Evolutionary conservation across 2,329 filamentous ascomycete genomes (phyloP), one percentile per base, ranked within the genome.

Genomic region (Calonectria multiphialidica): DNA sequence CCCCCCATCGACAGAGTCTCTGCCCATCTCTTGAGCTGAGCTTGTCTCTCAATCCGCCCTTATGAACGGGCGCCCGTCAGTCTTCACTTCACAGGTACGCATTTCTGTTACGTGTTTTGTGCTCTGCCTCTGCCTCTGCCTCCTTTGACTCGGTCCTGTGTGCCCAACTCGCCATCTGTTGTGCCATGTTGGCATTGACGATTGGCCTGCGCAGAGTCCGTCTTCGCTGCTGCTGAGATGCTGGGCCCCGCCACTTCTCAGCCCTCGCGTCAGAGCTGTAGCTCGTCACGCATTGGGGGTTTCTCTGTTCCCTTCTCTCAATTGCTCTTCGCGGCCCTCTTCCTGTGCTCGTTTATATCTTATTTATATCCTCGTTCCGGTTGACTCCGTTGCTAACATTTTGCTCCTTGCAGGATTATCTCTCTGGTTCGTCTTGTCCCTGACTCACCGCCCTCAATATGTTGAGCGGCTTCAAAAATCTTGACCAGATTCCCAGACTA

Each of bases 21-120:
- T 47, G 70, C 72, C 74, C 72, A 68, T 78, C 61, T 66, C 66
- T 78, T 80, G 79, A 83, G 76, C 80, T 76, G 82, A 81, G 77
- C 76, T 79, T 77, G 78, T 77, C 71, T 81, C 80, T 75, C 73
- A 85, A 89, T 86, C 89, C 88, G 93, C 92, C 89, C 92, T 93
- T 93, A 95, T 95, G 93, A 93, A 92, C 93, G 93, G 93, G 89
- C 92, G 93, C 90, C 89, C 90, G 87, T 95, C 94, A 86, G 90
- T 93, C 86, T 96, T 95, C 89, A 96, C 94, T 88, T 96, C 93
- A 87, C 94, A 96, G 92, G 93, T 95, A 93, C 75, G 78, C 44
- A 72, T 57, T 16, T 23, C 16, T 42, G 45, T 35, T 42, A 33
- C 49, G 35, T 66, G 25, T 33, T 45, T 42, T 45, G 25, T 66